phyloP scores from a whole-genome alignment of 2,329 filamentous ascomycete genomes.

The Coniochaeta ligniaria region DNA sequence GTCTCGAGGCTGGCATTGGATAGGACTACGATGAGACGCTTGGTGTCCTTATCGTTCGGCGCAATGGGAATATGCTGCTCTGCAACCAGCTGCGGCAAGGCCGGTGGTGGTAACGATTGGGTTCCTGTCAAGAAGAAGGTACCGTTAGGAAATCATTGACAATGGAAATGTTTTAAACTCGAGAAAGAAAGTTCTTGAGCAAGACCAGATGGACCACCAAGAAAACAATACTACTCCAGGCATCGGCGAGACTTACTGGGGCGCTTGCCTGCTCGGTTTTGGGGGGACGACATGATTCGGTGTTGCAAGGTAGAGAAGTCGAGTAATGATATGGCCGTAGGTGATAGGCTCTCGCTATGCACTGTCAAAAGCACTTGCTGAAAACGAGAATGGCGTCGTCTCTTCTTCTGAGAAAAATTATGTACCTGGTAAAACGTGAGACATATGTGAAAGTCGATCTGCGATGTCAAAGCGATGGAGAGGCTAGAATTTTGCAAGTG shows the following conservation, averaged over 20 bases:
- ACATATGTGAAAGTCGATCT: not conserved
- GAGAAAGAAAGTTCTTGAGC: not conserved
- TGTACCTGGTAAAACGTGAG: not conserved
- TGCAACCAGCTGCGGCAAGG: constrained; percentile 84
- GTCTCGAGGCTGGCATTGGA: constrained; percentile 97
- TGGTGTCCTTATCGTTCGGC: constrained; percentile 79
- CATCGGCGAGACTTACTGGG: constrained; percentile 16
- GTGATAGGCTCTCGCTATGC: not conserved
- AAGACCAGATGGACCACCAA: not conserved
- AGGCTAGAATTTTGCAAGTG: not conserved
- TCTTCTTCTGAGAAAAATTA: not conserved
- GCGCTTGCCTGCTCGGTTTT: constrained; percentile 21
- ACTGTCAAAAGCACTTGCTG: not conserved
- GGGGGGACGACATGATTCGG: constrained; percentile 18
- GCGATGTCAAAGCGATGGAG: not conserved
- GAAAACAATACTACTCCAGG: not conserved
- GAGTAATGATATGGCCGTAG: not conserved
- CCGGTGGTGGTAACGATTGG: constrained; percentile 88
- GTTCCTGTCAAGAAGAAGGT: constrained; percentile 54
- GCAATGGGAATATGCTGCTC: constrained; percentile 86
- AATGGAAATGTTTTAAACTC: not conserved
- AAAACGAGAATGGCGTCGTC: not conserved
- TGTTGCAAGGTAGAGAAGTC: not conserved
- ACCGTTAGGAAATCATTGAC: constrained; percentile 6
- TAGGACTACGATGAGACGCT: constrained; percentile 88